phyloP scores from a whole-genome alignment of 768 basidiomycete genomes.

The Termitomyces sp. region DNA sequence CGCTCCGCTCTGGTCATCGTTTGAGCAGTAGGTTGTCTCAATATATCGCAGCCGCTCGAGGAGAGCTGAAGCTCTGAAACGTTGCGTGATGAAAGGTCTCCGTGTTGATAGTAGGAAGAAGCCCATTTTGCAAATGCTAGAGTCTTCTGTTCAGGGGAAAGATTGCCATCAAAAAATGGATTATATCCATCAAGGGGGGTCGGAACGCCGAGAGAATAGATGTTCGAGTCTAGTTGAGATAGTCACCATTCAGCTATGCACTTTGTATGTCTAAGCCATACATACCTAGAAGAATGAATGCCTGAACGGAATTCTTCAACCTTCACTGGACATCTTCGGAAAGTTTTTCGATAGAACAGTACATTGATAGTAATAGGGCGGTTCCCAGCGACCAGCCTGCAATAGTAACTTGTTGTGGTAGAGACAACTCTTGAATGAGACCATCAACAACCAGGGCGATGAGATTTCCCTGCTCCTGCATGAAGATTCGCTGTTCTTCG shows the following conservation, averaged over 20 bases:
- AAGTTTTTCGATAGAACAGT: constrained; percentile 14
- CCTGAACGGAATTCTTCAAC: constrained; percentile 16
- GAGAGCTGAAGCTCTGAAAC: not conserved
- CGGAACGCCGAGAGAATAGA: not conserved
- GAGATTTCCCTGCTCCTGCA: constrained; percentile 21
- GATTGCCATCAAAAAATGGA: not conserved
- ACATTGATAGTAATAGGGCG: constrained; percentile 15
- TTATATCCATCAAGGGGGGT: not conserved
- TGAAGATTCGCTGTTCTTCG: constrained; percentile 10
- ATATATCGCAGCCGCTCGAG: not conserved
- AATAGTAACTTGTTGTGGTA: constrained; percentile 19
- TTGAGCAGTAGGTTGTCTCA: not conserved
- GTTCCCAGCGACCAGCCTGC: constrained; percentile 26
- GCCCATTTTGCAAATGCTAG: constrained; percentile 1
- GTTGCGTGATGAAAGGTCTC: not conserved
- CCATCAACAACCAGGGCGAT: constrained; percentile 21
- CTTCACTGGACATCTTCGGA: constrained; percentile 9
- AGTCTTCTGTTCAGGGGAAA: not conserved
- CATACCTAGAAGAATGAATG: constrained; percentile 16
- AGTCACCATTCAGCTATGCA: not conserved
- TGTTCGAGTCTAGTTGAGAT: not conserved
- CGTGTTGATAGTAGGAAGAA: constrained; percentile 1
- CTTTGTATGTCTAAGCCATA: not conserved
- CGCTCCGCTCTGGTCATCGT: not conserved
- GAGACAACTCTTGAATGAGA: constrained; percentile 35